Evolutionary conservation across 2,329 filamentous ascomycete species (phyloP).

Genomic region (Sarocladium kiliense): DNA sequence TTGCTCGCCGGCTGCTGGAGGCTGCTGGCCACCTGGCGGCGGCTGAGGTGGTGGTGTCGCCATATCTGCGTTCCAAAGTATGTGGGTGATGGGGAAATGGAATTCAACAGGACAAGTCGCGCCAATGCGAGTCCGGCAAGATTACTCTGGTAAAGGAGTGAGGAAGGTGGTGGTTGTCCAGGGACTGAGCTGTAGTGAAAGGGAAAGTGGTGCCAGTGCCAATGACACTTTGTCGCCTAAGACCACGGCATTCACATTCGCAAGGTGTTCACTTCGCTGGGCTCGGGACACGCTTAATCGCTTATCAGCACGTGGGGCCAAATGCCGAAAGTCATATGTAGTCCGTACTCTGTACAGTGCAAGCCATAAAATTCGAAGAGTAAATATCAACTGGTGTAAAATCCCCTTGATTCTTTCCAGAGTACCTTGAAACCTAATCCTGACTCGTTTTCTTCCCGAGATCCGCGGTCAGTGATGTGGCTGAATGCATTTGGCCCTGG

Average conservation of each 20-base stretch:
- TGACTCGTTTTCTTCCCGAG: no score
- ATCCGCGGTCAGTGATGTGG: no score
- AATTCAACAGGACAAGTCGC: not conserved
- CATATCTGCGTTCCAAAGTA: not conserved
- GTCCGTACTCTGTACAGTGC: not conserved
- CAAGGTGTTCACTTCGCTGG: slow-evolving; percentile 8
- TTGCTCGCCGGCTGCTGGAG: slow-evolving; percentile 5
- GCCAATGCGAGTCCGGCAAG: not conserved
- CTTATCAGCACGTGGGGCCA: not conserved
- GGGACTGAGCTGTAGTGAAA: not conserved
- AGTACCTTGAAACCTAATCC: no score
- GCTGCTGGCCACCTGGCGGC: slow-evolving; percentile 6
- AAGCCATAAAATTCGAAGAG: no score
- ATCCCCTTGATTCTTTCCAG: no score
- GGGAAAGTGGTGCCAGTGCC: not conserved
- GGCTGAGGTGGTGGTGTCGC: slow-evolving; percentile 5
- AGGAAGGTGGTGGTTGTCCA: not conserved
- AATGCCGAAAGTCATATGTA: not conserved
- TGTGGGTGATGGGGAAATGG: not conserved
- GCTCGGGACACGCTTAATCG: not conserved
- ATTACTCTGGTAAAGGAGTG: not conserved
- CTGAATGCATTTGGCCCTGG: no score
- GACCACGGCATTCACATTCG: not conserved
- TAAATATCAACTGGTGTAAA: no score
- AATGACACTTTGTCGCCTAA: slow-evolving; percentile 1